Base-by-base conservation (phyloP, 2,329 filamentous ascomycete genomes). In the Pseudopyricularia cyperi region DNA sequence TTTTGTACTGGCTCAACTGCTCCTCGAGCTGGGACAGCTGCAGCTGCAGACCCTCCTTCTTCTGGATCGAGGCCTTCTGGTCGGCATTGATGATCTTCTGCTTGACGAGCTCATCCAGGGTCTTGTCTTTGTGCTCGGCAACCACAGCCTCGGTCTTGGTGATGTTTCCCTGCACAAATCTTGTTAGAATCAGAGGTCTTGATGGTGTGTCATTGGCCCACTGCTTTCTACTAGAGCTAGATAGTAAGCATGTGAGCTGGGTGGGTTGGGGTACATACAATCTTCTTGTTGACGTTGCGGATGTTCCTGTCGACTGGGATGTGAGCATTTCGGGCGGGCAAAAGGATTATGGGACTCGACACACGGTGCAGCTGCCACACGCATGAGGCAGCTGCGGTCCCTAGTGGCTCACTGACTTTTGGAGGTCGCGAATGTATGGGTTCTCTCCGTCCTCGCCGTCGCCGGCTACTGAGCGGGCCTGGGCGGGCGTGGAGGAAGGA, bases 281-380 rank as follows among this genome's bases (percentile, higher is more conserved):
- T 83, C 72, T 96, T 96, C 79, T 96, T 97, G 74, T 83, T 86
- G 63, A 93, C 73, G 68, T 93, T 95, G 64, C 91, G 89, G 61
- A 96, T 87, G 68, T 81, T 89, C 76, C 89, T 95, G 59, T n/a
- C 24, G 12, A 9, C 57, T 24, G 55, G n/a, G n/a, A 48, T 52
- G 42, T 46, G 52, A 57, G 52, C 49, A 56, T 62, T 56, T 30
- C 28, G 50, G 24, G n/a, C 48, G 19, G 12, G 1, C 32, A 3
- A 28, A 6, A 53, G 46, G 22, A 52, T 46, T 7, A 52, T 47
- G 37, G 34, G 7, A 47, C 7, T 35, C 26, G 52, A 32, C 19
- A 17, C 19, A 28, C 34, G 52, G 30, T 28, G 44, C 2, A 32
- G 42, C 33, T 30, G 28, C 5, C 28, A 5, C 28, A 9, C 28